Percentiles rank a stretch among this genome's conserved stretches.
Evolutionary conservation across 306 rosid genomes (phyloP).

Genomic region (Astragalus glycyphyllos): DNA sequence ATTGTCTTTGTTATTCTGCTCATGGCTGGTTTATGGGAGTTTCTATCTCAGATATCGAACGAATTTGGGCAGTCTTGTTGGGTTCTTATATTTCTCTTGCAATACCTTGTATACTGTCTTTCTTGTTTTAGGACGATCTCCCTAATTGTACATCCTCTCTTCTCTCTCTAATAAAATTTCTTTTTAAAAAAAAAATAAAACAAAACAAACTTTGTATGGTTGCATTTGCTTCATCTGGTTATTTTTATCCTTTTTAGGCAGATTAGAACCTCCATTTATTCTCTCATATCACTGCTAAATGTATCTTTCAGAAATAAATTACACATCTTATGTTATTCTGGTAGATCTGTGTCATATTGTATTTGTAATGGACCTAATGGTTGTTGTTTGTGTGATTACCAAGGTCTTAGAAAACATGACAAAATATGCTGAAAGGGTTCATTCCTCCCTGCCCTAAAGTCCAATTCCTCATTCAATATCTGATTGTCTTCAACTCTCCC

Average conservation of each 20-base stretch:
- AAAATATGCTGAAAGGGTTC: not conserved
- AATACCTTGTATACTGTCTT: conserved; percentile 1
- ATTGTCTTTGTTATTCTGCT: not conserved
- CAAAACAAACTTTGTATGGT: not conserved
- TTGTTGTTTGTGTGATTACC: conserved; percentile 6
- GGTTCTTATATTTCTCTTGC: conserved; percentile 5
- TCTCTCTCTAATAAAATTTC: conserved; percentile 10
- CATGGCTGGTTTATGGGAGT: conserved; percentile 10
- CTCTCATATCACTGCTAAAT: not conserved
- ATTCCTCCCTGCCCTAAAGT: not conserved
- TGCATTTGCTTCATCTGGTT: conserved; percentile 22
- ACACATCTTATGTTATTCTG: conserved; percentile 4
- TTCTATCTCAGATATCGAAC: conserved; percentile 5
- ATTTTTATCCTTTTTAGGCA: conserved; percentile 2
- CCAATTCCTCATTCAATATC: not conserved
- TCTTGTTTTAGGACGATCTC: conserved; percentile 9
- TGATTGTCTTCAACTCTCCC: not conserved
- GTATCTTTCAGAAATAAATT: not conserved
- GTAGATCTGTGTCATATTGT: not conserved
- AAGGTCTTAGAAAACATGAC: not conserved
- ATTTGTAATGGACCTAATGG: not conserved
- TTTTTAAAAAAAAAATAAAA: not conserved
- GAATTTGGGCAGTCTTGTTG: conserved; percentile 1
- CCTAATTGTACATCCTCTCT: conserved; percentile 12
- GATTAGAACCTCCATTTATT: not conserved